phyloP scores from a whole-genome alignment of 306 rosid genomes.

The Dicorynia guianensis region DNA sequence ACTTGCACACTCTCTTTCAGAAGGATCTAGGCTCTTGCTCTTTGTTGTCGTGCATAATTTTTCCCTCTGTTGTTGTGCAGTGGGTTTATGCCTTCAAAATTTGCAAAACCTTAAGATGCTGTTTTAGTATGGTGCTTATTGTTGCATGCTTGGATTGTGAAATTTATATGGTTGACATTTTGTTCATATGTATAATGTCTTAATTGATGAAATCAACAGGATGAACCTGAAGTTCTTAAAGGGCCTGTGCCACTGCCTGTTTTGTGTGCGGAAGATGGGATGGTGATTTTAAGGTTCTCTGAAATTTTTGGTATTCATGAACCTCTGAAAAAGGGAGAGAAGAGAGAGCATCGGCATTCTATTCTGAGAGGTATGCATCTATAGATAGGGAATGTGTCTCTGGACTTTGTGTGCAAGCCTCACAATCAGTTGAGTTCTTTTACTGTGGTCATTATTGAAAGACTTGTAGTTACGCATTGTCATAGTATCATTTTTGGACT shows the following conservation, averaged over 20 bases:
- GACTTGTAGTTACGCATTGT: slow-evolving; percentile 3
- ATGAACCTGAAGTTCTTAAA: slow-evolving; percentile 62
- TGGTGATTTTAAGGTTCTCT: slow-evolving; percentile 82
- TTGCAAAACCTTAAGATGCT: slow-evolving; percentile 10
- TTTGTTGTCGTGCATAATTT: slow-evolving; percentile 11
- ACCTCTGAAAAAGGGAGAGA: slow-evolving; percentile 80
- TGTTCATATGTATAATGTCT: slow-evolving; percentile 42
- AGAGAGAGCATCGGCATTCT: slow-evolving; percentile 75
- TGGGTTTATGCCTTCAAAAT: not conserved
- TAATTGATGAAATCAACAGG: slow-evolving; percentile 52
- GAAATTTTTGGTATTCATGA: slow-evolving; percentile 88
- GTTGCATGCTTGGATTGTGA: slow-evolving; percentile 38
- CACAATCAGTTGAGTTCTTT: slow-evolving; percentile 25
- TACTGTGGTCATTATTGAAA: slow-evolving; percentile 25
- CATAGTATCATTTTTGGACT: not conserved
- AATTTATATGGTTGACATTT: slow-evolving; percentile 40
- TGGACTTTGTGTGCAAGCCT: slow-evolving; percentile 33
- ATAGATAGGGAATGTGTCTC: slow-evolving; percentile 26
- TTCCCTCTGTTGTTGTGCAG: not conserved
- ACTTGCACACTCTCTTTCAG: too few relatives aligned
- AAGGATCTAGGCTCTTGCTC: too few relatives aligned
- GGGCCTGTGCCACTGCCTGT: slow-evolving; percentile 72
- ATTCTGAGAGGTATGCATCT: slow-evolving; percentile 66
- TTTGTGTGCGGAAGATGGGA: slow-evolving; percentile 88
- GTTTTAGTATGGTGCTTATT: slow-evolving; percentile 24